Conservation (phyloP, 768 basidiomycete species). For the Podaxis sp. region DNA sequence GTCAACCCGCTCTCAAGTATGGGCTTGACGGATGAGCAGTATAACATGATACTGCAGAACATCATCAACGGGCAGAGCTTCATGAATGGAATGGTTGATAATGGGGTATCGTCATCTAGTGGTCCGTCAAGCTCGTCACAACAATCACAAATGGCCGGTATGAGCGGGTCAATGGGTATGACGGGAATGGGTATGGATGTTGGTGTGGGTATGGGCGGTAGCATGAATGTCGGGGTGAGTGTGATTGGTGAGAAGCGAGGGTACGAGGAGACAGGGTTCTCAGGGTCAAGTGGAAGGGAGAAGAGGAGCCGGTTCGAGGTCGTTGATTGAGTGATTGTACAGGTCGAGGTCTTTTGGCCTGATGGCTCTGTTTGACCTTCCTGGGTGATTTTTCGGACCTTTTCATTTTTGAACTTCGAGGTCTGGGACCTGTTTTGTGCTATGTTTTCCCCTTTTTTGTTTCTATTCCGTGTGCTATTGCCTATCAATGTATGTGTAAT, state of each 20-base stretch:
- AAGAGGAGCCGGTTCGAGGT: slow-evolving; percentile 65
- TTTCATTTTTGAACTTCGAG: not conserved
- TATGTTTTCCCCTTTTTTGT: not conserved
- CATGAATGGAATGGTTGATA: slow-evolving; percentile 36
- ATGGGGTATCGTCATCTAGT: not conserved
- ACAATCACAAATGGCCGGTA: not conserved
- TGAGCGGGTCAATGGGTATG: not conserved
- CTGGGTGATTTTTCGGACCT: not conserved
- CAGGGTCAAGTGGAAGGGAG: slow-evolving; percentile 30
- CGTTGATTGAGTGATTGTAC: slow-evolving; percentile 40
- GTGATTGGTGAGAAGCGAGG: slow-evolving; percentile 12
- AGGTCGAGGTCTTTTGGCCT: not conserved
- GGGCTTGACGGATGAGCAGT: slow-evolving; percentile 89
- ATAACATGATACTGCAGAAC: slow-evolving; percentile 73
- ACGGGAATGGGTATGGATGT: not conserved
- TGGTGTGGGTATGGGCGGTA: slow-evolving; percentile 18
- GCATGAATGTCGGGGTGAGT: slow-evolving; percentile 25
- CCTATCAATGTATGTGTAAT: not conserved
- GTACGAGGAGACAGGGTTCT: slow-evolving; percentile 17
- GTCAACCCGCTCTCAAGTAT: slow-evolving; percentile 86
- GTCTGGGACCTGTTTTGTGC: not conserved
- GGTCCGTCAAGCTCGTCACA: not conserved
- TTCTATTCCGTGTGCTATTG: not conserved
- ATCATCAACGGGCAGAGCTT: slow-evolving; percentile 67
- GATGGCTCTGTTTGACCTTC: not conserved